These are phyloP conservation scores for Claviceps arundinis DNA, from an alignment of 2,329 filamentous ascomycete species.

Conservation along the genomic window DNA sequence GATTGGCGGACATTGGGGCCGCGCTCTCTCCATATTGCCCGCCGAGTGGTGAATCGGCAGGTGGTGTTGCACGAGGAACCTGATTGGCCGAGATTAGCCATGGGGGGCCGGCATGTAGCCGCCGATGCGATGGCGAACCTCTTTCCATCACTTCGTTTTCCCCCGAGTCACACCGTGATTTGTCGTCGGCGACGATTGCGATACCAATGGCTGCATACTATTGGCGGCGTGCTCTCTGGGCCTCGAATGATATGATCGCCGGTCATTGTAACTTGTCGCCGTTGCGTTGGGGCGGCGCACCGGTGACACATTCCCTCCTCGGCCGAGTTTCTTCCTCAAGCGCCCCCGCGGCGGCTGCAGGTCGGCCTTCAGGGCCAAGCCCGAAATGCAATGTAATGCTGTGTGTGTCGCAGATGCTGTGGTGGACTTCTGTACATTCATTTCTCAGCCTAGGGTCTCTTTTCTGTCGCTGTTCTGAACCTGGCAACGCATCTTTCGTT, in stretches of 20 bases:
- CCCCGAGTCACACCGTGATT: constrained; percentile 2
- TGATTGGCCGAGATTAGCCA: constrained; percentile 19
- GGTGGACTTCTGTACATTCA: not conserved
- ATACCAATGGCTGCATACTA: not conserved
- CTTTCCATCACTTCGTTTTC: constrained; percentile 14
- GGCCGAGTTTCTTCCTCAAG: too few species aligned
- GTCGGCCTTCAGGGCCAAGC: not conserved
- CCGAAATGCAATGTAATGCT: constrained; percentile 1
- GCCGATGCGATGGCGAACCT: constrained; percentile 30
- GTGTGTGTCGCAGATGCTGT: not conserved
- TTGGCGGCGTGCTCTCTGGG: not conserved
- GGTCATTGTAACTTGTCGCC: too few species aligned
- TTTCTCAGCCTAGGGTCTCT: not conserved
- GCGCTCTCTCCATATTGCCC: too few species aligned
- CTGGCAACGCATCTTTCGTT: not conserved
- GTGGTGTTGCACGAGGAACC: constrained; percentile 8
- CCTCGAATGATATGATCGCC: not conserved
- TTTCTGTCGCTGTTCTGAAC: not conserved
- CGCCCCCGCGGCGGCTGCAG: not conserved
- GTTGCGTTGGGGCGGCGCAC: too few species aligned
- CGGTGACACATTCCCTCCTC: too few species aligned
- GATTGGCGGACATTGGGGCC: not conserved
- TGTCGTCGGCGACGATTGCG: not conserved
- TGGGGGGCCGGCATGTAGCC: constrained; percentile 20
- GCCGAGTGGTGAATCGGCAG: too few species aligned